Evolutionary conservation across 306 rosid species (phyloP).

Genomic region (Rosa multiflora): DNA sequence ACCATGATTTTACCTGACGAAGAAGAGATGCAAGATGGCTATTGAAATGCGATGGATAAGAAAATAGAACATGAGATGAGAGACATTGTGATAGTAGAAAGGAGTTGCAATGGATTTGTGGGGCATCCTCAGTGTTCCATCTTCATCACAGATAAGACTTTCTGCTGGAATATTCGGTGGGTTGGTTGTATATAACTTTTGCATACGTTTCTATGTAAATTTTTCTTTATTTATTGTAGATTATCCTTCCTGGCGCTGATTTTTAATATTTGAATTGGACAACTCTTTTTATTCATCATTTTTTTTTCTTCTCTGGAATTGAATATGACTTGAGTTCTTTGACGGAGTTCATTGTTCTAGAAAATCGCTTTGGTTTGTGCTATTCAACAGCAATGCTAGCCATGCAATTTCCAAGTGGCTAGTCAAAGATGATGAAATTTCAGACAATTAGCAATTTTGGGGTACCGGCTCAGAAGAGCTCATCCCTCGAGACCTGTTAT

Average conservation of each 20-base stretch:
- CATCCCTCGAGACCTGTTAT: no score
- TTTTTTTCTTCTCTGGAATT: neutral
- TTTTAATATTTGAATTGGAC: conserved; percentile 20
- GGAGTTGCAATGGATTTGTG: neutral
- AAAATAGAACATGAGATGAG: neutral
- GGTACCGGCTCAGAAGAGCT: neutral
- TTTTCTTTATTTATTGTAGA: conserved; percentile 42
- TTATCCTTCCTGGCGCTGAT: conserved; percentile 16
- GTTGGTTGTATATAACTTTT: conserved; percentile 46
- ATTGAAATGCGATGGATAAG: neutral
- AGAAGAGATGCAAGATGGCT: conserved; percentile 29
- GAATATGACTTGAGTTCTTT: neutral
- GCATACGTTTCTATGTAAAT: conserved; percentile 39
- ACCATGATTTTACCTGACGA: conserved; percentile 65
- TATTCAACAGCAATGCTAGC: neutral
- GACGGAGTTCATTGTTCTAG: neutral
- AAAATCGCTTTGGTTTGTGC: neutral
- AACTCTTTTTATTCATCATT: neutral
- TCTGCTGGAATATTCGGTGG: conserved; percentile 7
- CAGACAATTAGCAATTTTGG: neutral
- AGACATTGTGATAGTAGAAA: neutral
- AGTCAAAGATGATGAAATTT: neutral
- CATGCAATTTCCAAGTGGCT: neutral
- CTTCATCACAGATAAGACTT: neutral
- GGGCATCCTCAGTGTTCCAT: conserved; percentile 21